These are phyloP conservation scores for Lepidium sativum DNA, from an alignment of 345 rosid species.

Conservation along the genomic window DNA sequence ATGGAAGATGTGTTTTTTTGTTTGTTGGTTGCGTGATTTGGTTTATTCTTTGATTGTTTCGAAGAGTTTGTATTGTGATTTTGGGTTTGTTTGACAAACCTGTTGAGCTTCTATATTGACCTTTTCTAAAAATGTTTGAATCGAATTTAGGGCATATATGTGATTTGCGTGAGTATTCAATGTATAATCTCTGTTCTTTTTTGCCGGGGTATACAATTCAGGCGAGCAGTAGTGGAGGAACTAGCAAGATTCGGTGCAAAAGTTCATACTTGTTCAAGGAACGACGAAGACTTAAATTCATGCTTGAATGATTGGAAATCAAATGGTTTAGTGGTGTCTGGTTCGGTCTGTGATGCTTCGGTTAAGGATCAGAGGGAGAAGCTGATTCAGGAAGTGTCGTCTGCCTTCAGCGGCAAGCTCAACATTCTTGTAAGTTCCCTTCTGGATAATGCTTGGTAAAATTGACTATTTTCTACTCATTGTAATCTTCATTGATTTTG, in stretches of 20 bases:
- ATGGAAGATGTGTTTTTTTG: background rate
- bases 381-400: conserved; percentile 45
- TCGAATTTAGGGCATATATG: background rate
- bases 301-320: conserved; percentile 52
- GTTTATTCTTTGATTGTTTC: background rate
- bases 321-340: conserved; percentile 51
- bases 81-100: background rate
- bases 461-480: background rate
- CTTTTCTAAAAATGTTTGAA: background rate
- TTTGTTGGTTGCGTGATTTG: background rate
- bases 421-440: conserved; percentile 51
- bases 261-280: conserved; percentile 75
- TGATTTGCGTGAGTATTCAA: background rate
- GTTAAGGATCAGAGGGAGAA: conserved; percentile 42
- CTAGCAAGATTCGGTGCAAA: conserved; percentile 62
- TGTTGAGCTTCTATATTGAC: background rate
- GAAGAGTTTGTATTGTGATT: background rate
- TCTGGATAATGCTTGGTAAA: background rate
- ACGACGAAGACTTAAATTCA: conserved; percentile 46
- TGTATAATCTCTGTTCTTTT: background rate
- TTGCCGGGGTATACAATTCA: background rate
- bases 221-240: conserved; percentile 69
- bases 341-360: conserved; percentile 69
- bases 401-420: conserved; percentile 47
- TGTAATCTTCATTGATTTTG: background rate